Evolutionary conservation across 2,329 filamentous ascomycete genomes (phyloP), one percentile per base, ranked within the genome.

Genomic region (Ceratocystis eucalypticola): DNA sequence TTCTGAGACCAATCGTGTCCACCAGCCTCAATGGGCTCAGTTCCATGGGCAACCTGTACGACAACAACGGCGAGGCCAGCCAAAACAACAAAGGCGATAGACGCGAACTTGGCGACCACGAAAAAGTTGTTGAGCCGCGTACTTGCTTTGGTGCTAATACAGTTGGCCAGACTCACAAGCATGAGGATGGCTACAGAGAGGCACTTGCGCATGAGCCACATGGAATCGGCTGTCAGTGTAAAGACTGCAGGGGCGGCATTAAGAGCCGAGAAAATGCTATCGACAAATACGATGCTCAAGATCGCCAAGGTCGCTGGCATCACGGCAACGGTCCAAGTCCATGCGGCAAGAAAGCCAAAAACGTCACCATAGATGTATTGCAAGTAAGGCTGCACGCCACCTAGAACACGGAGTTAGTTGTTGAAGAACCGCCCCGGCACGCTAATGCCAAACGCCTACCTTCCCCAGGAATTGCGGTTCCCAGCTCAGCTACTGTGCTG

Each of bases 241-340:
- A 4, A 59, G 30, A n/a, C 55, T n/a, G 77, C 77, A 70, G 80
- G 71, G 68, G 79, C 75, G 0, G 78, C 79, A 1, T 79, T 80
- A 0, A 75, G 73, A 1, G 80, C 79, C 1, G 83, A 79, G 76
- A 80, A 84, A 30, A 84, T 79, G 69, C 79, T 84, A 71, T 84
- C 79, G 66, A 85, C 79, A 69, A 87, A 86, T 28, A 86, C 83
- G 69, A 87, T 85, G 71, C 80, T 81, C 33, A 86, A 77, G 61
- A 87, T 87, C 8, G 84, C 84, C 68, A 86, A 77, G 0, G 84
- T 85, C 0, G 83, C 83, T 0, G 84, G 84, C 79, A 86, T 87
- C 28, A 86, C 80, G 22, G 81, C 82, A 5, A 86, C 78, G 65
- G 87, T 80, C 81, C 84, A 87, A 0, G 84, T 83, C 84, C 84